phyloP scores from a whole-genome alignment of 768 basidiomycete genomes.

The Pleurotus sapidus region DNA sequence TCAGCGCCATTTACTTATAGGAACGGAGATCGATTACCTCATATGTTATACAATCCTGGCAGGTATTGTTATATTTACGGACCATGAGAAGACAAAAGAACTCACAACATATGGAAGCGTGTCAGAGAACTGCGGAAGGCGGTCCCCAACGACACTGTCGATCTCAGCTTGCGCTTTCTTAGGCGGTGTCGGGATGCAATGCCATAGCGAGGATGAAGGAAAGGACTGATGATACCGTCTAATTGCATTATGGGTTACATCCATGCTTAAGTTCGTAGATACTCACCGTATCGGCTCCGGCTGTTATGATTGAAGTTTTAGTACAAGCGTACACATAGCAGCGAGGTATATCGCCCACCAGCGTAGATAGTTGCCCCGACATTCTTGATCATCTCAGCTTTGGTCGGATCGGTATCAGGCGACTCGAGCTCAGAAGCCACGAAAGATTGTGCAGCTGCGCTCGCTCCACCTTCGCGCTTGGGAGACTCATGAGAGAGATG shows the following conservation, averaged over 20 bases:
- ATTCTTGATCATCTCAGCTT: conserved; percentile 37
- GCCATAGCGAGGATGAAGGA: conserved; percentile 38
- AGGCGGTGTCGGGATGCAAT: conserved; percentile 38
- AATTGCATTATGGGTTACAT: not conserved
- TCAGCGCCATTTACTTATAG: not conserved
- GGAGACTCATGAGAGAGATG: not conserved
- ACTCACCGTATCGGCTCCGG: conserved; percentile 28
- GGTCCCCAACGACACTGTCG: conserved; percentile 27
- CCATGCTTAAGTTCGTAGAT: no score
- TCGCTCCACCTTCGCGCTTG: conserved; percentile 18
- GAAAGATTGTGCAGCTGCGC: conserved; percentile 28
- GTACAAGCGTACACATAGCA: not conserved
- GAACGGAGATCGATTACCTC: conserved; percentile 14
- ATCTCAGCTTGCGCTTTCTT: conserved; percentile 33
- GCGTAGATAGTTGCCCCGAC: conserved; percentile 41
- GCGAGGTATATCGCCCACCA: conserved; percentile 21
- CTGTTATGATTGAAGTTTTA: conserved; percentile 6
- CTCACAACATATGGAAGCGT: conserved; percentile 37
- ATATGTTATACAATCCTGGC: conserved; percentile 26
- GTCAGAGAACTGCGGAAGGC: conserved; percentile 38
- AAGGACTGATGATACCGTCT: conserved; percentile 29
- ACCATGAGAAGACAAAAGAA: not conserved
- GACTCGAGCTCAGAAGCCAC: conserved; percentile 34
- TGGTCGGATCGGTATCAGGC: conserved; percentile 20
- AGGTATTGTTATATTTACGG: not conserved